Evolutionary conservation across 2,329 filamentous ascomycete species (phyloP).

Genomic region (Apiospora hydei): DNA sequence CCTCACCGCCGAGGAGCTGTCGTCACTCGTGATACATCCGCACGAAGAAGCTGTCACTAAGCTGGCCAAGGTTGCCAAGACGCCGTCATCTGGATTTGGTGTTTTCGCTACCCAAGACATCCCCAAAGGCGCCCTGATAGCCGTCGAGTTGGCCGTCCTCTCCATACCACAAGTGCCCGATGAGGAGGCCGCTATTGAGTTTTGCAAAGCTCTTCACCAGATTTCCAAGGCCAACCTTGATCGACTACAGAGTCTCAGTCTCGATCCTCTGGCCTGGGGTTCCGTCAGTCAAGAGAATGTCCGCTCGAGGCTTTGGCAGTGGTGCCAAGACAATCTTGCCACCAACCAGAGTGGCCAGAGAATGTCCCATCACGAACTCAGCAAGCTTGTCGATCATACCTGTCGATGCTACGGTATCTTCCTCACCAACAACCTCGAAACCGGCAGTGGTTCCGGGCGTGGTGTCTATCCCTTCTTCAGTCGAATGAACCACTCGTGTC

Average conservation of each 20-base stretch:
- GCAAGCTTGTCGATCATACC: constrained; percentile 23
- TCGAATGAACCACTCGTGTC: constrained; percentile 36
- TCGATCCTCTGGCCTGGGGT: constrained; percentile 2
- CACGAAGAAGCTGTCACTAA: background rate
- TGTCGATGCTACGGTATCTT: constrained; percentile 29
- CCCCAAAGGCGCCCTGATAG: constrained; percentile 31
- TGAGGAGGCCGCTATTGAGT: constrained; percentile 19
- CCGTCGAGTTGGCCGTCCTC: constrained; percentile 30
- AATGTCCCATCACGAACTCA: constrained; percentile 28
- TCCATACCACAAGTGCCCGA: constrained; percentile 26
- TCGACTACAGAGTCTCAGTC: constrained; percentile 14
- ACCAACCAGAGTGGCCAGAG: constrained; percentile 24
- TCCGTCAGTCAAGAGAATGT: background rate
- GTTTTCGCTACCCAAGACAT: constrained; percentile 32
- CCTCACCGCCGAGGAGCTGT: background rate
- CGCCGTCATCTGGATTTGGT: constrained; percentile 23
- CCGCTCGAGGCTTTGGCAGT: background rate
- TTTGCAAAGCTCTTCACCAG: constrained; percentile 6
- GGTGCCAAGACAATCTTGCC: constrained; percentile 23
- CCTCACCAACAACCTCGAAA: constrained; percentile 29
- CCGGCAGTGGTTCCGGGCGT: constrained; percentile 28
- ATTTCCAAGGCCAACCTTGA: background rate
- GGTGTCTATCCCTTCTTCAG: constrained; percentile 35
- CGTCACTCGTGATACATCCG: background rate
- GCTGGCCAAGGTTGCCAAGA: constrained; percentile 7